Evolutionary conservation across 768 basidiomycete species (phyloP).

Genomic region (Cyclocybe aegerita): DNA sequence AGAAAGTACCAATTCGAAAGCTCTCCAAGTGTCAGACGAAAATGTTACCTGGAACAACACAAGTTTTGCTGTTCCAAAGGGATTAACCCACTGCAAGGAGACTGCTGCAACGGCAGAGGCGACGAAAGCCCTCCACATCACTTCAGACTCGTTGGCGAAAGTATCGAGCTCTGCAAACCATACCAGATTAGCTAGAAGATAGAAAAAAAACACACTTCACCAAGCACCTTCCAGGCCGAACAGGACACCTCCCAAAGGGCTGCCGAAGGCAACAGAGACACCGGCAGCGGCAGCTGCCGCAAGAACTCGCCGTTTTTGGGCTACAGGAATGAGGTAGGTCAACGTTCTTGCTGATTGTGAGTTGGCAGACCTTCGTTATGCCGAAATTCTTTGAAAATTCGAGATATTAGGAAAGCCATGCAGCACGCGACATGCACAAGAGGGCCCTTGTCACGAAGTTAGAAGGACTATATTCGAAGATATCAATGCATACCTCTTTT

Average conservation of each 20-base stretch:
- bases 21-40: constrained; percentile 61
- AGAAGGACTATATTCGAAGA: constrained; percentile 1
- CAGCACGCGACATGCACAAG: constrained; percentile 86
- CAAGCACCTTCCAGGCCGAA: constrained; percentile 73
- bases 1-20: constrained; percentile 63
- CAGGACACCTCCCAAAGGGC: constrained; percentile 81
- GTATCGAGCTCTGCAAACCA: constrained; percentile 55
- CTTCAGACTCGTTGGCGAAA: constrained; percentile 71
- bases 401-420: constrained; percentile 69
- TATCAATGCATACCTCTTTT: constrained; percentile 57
- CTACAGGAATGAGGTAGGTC: constrained; percentile 30
- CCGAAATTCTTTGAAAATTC: constrained; percentile 68
- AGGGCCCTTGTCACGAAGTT: constrained; percentile 52
- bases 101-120: constrained; percentile 86
- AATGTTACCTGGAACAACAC: constrained; percentile 77
- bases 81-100: constrained; percentile 81
- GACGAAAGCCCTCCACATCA: constrained; percentile 87
- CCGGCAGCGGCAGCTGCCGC: constrained; percentile 85
- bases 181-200: not conserved
- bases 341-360: not conserved
- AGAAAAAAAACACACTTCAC: not conserved
- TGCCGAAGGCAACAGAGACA: constrained; percentile 87
- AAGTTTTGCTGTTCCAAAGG: constrained; percentile 82
- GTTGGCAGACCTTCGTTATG: constrained; percentile 66
- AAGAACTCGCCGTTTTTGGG: constrained; percentile 77